Evolutionary conservation across 305 asterid species (phyloP).

Genomic region (Fraxinus xanthoxyloides): DNA sequence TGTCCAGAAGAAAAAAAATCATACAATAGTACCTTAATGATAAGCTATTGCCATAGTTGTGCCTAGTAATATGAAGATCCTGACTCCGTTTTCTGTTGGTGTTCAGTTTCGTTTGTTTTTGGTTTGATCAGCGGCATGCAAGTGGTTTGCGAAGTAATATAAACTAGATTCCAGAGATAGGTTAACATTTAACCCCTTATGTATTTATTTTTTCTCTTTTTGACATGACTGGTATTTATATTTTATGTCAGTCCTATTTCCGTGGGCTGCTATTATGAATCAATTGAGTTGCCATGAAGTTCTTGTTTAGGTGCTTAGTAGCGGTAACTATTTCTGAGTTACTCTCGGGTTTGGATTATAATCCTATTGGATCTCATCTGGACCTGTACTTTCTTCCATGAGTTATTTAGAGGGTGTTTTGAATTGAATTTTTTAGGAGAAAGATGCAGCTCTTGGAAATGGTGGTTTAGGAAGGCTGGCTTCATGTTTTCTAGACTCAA

Average conservation of each 20-base stretch:
- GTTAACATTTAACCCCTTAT: not conserved
- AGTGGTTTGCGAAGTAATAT: conserved; percentile 1
- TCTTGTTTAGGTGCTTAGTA: not conserved
- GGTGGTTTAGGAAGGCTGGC: conserved; percentile 99
- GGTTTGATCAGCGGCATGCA: conserved; percentile 1
- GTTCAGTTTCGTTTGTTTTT: conserved; percentile 12
- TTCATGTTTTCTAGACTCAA: conserved; percentile 96
- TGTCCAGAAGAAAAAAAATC: not conserved
- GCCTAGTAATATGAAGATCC: not conserved
- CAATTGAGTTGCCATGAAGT: not conserved
- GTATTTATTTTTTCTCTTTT: not conserved
- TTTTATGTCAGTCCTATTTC: not conserved
- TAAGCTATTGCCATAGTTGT: not conserved
- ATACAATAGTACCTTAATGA: not conserved
- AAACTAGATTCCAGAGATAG: not conserved
- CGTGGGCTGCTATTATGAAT: not conserved
- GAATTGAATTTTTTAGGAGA: conserved; percentile 59
- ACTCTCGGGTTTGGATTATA: not conserved
- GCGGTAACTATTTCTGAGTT: conserved; percentile 3
- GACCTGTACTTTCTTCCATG: not conserved
- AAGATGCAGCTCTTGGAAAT: conserved; percentile 99
- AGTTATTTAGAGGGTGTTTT: conserved; percentile 2
- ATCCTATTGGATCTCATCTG: not conserved
- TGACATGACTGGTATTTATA: not conserved
- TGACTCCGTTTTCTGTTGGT: conserved; percentile 1